Conservation (phyloP, 768 basidiomycete genomes). For the Pisolithus marmoratus region DNA sequence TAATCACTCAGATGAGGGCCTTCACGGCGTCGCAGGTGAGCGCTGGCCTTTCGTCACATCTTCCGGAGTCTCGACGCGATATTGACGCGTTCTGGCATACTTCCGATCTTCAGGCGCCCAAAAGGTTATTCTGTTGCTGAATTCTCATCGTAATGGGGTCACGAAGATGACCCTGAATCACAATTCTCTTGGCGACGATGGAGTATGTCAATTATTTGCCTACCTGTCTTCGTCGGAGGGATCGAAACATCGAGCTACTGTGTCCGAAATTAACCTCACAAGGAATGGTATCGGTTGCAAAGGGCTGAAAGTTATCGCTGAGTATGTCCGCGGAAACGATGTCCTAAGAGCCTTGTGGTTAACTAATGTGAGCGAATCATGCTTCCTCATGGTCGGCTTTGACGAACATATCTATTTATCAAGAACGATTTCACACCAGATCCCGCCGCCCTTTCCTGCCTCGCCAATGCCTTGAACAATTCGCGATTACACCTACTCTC, state of each 20-base stretch:
- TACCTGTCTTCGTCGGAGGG: conserved; percentile 49
- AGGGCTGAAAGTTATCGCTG: conserved; percentile 46
- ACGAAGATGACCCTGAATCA: conserved; percentile 50
- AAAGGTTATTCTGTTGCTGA: conserved; percentile 43
- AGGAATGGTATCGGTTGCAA: conserved; percentile 47
- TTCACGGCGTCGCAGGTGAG: conserved; percentile 18
- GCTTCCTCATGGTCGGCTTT: background rate
- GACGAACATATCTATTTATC: conserved; percentile 15
- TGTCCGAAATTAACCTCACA: conserved; percentile 54
- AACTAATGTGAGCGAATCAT: conserved; percentile 42
- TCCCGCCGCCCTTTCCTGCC: conserved; percentile 27
- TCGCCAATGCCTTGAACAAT: conserved; percentile 47
- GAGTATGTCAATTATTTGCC: conserved; percentile 46
- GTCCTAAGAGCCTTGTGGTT: conserved; percentile 43
- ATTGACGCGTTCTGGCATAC: background rate
- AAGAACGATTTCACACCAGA: conserved; percentile 40
- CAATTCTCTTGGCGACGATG: conserved; percentile 54
- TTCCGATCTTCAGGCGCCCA: conserved; percentile 40
- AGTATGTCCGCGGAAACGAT: conserved; percentile 45
- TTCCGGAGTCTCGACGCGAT: too few relatives aligned
- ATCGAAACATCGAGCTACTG: conserved; percentile 32
- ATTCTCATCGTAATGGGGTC: conserved; percentile 34
- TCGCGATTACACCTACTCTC: conserved; percentile 48
- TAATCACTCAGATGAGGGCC: background rate
- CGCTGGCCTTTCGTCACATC: background rate